Conservation (phyloP, 441 rosid genomes). For the Syzygium syzygioides region DNA sequence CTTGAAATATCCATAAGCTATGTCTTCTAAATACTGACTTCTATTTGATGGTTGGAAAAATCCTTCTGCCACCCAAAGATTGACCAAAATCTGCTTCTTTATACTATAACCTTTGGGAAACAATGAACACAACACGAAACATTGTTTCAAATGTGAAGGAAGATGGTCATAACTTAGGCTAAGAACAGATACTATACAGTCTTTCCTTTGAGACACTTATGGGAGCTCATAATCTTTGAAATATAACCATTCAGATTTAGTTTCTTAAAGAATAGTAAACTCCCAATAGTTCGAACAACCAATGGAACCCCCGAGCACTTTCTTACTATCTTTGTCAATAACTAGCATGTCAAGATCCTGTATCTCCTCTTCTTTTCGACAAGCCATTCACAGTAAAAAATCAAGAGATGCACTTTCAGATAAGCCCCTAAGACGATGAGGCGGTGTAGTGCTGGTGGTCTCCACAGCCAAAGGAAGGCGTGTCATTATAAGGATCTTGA, state of each 20-base stretch:
- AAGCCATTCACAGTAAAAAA: background rate
- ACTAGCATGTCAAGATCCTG: background rate
- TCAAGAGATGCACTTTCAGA: background rate
- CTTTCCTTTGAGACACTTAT: background rate
- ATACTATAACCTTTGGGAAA: background rate
- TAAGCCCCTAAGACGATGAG: background rate
- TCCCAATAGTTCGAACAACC: background rate
- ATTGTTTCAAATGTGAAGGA: background rate
- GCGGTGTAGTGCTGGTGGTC: background rate
- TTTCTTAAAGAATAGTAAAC: background rate
- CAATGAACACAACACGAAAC: background rate
- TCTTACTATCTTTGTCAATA: background rate
- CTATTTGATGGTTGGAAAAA: background rate
- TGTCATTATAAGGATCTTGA: rapidly evolving
- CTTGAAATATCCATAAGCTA: background rate
- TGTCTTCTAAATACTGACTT: background rate
- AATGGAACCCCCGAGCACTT: background rate
- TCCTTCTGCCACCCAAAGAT: background rate
- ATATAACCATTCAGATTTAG: rapidly evolving
- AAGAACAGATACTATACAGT: rapidly evolving
- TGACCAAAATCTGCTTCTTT: background rate
- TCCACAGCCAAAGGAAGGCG: rapidly evolving
- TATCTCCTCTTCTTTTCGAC: background rate
- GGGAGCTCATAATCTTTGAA: background rate
- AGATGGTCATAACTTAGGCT: background rate